These are phyloP conservation scores for Crepidotus variabilis DNA, from an alignment of 768 basidiomycete genomes.

Conservation along the genomic window DNA sequence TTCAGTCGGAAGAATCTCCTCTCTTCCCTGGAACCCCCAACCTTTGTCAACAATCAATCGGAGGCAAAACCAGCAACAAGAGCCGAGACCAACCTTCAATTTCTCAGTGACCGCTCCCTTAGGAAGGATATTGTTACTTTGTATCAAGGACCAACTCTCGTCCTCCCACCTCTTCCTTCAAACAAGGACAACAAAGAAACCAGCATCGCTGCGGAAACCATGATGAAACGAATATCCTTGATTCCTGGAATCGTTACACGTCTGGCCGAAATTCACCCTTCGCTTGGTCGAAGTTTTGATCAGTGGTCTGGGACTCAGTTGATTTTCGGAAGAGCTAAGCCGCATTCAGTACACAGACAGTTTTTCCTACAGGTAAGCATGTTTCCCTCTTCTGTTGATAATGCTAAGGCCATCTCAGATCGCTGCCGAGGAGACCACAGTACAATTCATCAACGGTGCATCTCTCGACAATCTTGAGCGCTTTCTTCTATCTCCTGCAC, in stretches of 20 bases:
- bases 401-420: neutral
- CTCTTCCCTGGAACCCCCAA: constrained; percentile 22
- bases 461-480: neutral
- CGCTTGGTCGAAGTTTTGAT: neutral
- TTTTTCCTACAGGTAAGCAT: neutral
- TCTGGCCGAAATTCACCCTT: neutral
- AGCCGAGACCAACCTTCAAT: constrained; percentile 4
- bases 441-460: neutral
- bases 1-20: constrained; percentile 25
- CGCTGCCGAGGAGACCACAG: neutral
- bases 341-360: neutral
- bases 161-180: neutral
- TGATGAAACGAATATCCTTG: constrained; percentile 1
- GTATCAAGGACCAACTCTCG: neutral
- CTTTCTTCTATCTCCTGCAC: neutral
- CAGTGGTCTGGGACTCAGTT: neutral
- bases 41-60: constrained; percentile 9
- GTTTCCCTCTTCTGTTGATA: neutral
- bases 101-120: neutral
- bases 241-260: neutral
- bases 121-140: neutral
- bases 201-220: neutral
- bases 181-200: neutral
- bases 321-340: neutral
- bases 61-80: neutral